Evolutionary conservation across 2,329 filamentous ascomycete species (phyloP), one percentile per base, ranked within the genome.

Genomic region (Elsinoe necatrix): DNA sequence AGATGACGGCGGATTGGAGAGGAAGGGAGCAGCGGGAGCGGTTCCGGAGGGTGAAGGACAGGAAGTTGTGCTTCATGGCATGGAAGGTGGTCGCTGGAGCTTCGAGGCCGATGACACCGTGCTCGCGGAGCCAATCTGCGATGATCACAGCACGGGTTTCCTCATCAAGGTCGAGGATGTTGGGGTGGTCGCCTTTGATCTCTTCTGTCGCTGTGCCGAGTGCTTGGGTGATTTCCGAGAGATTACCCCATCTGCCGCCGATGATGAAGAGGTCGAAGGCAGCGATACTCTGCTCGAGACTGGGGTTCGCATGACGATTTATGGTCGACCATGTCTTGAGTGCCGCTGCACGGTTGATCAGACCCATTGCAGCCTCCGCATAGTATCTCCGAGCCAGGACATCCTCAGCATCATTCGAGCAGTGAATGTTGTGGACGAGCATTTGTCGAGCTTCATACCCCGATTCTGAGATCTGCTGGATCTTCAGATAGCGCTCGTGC

Each of bases 371-470:
- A 2, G 83, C 81, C 66, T 82, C 83, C 55, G 86, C 85, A 69
- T 89, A 90, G 69, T 89, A 82, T 72, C 85, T 83, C 68, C 88
- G 80, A 12, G 92, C 87, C 64, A 98, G 73, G 55, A 87, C 81
- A 72, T 96, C 89, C 12, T 86, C 80, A 3, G 74, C 76, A 39
- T 80, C 76, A 11, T 85, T 78, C 14, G 78, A 73, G 31, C 79
- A 76, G 9, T 74, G 74, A 59, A 79, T 81, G 66, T 95, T 84
- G 56, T 79, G 75, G 59, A 90, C 65, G 50, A 97, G 77, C 56
- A 84, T 84, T 68, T 96, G 91, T 69, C 96, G 96, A 45, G 86
- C 87, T 73, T 97, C 90, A 65, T 91, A 92, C 0, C 90, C 90
- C 4, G 25, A 43, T 25, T 77, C 73, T 55, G 87, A 83, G 60